These are phyloP conservation scores for Agrocybe chaxingu DNA, from an alignment of 768 basidiomycete species.

Conservation along the genomic window DNA sequence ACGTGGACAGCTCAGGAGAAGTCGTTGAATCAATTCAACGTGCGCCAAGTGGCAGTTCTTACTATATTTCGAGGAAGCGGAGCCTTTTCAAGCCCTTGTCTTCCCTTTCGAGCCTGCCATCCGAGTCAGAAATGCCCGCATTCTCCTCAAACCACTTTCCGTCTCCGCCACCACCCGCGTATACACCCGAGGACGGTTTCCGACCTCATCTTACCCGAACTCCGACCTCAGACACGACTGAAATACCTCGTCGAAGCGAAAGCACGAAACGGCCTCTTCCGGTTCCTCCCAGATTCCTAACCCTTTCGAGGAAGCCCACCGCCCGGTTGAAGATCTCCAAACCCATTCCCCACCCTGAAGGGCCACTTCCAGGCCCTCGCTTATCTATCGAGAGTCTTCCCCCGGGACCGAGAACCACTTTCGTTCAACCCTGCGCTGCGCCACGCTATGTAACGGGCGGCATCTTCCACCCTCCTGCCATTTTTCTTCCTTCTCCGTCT, in stretches of 20 bases:
- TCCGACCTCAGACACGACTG: too few relatives aligned
- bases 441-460: conserved; percentile 3
- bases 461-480: conserved; percentile 3
- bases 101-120: too few relatives aligned
- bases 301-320: too few relatives aligned
- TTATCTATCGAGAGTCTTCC: conserved; percentile 1
- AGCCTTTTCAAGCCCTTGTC: too few relatives aligned
- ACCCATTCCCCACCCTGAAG: conserved; percentile 10
- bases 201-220: too few relatives aligned
- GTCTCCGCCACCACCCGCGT: neutral
- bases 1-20: too few relatives aligned
- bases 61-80: too few relatives aligned
- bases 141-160: neutral
- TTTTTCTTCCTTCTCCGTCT: conserved; percentile 2
- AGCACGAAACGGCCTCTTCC: too few relatives aligned
- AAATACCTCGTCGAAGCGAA: too few relatives aligned
- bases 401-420: neutral
- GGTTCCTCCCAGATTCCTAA: too few relatives aligned
- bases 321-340: conserved; percentile 5
- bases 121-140: neutral
- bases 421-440: conserved; percentile 3
- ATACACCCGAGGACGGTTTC: neutral
- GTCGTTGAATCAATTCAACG: too few relatives aligned
- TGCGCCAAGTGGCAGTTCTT: too few relatives aligned
- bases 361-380: conserved; percentile 12